Evolutionary conservation across 495 filamentous ascomycete genomes (phyloP).

Genomic region (Daldinia bambusicola): DNA sequence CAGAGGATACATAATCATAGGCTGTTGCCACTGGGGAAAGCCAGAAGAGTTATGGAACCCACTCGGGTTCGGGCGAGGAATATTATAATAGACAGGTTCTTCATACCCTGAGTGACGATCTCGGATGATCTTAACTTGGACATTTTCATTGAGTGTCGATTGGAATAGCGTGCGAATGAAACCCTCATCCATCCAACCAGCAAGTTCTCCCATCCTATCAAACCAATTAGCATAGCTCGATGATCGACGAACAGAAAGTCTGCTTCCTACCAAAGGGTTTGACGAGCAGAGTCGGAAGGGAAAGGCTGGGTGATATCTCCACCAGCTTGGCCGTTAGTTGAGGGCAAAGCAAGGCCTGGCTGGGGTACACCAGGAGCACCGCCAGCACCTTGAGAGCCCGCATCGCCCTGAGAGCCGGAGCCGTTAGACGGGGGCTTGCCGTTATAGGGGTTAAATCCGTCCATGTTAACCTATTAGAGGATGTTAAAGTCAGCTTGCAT

Average conservation of each 20-base stretch:
- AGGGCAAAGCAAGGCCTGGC: conserved; percentile 39
- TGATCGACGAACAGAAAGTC: background rate
- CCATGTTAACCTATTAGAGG: conserved; percentile 36
- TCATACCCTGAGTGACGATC: conserved; percentile 98
- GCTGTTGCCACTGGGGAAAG: background rate
- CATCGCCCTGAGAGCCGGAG: conserved; percentile 47
- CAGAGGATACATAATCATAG: background rate
- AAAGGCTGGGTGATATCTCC: conserved; percentile 41
- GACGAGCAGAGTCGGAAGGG: conserved; percentile 45
- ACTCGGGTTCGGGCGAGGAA: background rate
- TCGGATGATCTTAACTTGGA: conserved; percentile 99
- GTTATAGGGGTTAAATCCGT: conserved; percentile 52
- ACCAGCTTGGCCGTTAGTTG: conserved; percentile 44
- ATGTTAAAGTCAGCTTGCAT: background rate
- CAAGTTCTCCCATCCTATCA: conserved; percentile 96
- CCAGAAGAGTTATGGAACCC: background rate
- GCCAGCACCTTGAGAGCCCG: conserved; percentile 41
- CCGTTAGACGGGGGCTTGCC: conserved; percentile 47
- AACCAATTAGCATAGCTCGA: conserved; percentile 41
- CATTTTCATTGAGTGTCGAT: conserved; percentile 82
- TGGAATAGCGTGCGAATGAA: conserved; percentile 96
- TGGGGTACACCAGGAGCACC: conserved; percentile 44
- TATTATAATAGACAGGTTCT: conserved; percentile 8
- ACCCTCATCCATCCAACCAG: conserved; percentile 99
- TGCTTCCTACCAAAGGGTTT: conserved; percentile 57